Percentiles rank a stretch among this genome's conserved stretches.
Evolutionary conservation across 2,329 filamentous ascomycete species (phyloP).

Genomic region (Lizonia empirigonia): DNA sequence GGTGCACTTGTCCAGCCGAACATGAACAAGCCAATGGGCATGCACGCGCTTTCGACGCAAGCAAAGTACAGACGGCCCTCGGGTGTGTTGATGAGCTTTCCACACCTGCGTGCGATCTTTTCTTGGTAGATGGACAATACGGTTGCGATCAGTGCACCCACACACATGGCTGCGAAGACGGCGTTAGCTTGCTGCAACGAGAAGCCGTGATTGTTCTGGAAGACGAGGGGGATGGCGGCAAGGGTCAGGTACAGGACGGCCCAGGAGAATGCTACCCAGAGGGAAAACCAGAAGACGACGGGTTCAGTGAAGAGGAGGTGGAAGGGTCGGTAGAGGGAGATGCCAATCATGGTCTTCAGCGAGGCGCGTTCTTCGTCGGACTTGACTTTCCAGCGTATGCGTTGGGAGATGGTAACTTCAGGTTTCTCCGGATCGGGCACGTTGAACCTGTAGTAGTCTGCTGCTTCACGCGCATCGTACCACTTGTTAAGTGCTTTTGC

Average conservation of each 20-base stretch:
- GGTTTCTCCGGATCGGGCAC: conserved; percentile 42
- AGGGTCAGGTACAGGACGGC: conserved; percentile 87
- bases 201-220: conserved; percentile 70
- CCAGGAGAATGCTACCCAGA: conserved; percentile 92
- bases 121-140: conserved; percentile 75
- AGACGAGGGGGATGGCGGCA: conserved; percentile 78
- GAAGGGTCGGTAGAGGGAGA: conserved; percentile 79
- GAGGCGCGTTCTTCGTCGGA: conserved; percentile 77
- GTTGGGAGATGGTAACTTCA: conserved; percentile 48
- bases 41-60: conserved; percentile 73
- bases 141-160: conserved; percentile 70
- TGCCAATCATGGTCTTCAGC: conserved; percentile 70
- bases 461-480: conserved; percentile 74
- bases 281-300: conserved; percentile 82
- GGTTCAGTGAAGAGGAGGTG: conserved; percentile 76
- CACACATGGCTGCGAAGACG: conserved; percentile 74
- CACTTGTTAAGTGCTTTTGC: conserved; percentile 75
- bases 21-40: conserved; percentile 81
- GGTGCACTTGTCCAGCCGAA: conserved; percentile 73
- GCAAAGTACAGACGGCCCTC: conserved; percentile 84
- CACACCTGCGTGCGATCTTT: conserved; percentile 60
- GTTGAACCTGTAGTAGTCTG: conserved; percentile 64
- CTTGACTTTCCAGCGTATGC: conserved; percentile 80
- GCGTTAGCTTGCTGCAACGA: conserved; percentile 69
- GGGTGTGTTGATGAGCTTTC: conserved; percentile 54